Evolutionary conservation across 148 eudicot species (phyloP), one percentile per base, ranked within the genome.

Genomic region (Spergularia bocconei): DNA sequence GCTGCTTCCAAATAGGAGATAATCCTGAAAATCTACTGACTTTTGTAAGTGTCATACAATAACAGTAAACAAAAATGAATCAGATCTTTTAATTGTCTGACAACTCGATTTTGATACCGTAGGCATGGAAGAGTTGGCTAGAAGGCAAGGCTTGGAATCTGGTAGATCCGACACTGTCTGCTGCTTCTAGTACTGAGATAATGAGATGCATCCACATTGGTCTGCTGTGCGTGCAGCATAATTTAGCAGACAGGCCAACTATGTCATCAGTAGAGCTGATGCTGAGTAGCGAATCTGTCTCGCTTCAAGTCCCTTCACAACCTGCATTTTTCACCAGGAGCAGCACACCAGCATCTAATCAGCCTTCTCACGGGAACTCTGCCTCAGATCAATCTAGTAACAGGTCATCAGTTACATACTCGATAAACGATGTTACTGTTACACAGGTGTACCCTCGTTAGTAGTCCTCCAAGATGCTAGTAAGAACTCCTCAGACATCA

Each of bases 201-300:
- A 41, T 84, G 75, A 78, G 84, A 76, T 84, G 89, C 73, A 79
- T 84, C 44, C 87, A 84, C 19, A 82, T 86, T 9, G 89, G 84
- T 33, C 58, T 86, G 63, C 47, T 82, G 50, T 86, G 89, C 54
- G 85, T 79, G 41, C 87, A 86, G 67, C 83, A 84, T 69, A 75
- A 77, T 50, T 63, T 59, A n/a, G 75, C 67, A 16, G 66, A 79
- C 1, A 79, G 87, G 52, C 89, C 89, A 13, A 72, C 82, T 11
- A 82, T 82, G 87, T 78, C 87, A 33, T 67, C 79, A 1, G 63
- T 86, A n/a, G 75, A 20, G 54, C 70, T 77, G 39, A 86, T 86
- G 89, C 85, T 84, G 15, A 80, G 58, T 47, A 84, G 84, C 59
- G 33, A 33, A 21, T 68, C 87, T 16, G 13, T 73, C 4, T 67